phyloP scores from a whole-genome alignment of 164 flowering plant genomes.

The Echeveria elegans region DNA sequence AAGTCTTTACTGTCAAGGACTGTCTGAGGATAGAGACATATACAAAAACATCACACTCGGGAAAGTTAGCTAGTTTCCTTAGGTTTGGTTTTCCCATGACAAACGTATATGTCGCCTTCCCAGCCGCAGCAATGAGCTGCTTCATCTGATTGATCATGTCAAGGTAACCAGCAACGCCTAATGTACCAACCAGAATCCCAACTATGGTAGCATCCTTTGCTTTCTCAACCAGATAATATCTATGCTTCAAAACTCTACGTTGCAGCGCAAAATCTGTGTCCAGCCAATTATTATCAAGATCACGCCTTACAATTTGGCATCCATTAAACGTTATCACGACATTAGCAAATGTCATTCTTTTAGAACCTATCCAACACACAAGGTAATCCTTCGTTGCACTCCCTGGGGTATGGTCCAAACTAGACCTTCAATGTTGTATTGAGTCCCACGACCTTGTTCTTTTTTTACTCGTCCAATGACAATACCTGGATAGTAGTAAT shows the following conservation, averaged over 20 bases:
- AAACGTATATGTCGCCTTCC: constrained; percentile 78
- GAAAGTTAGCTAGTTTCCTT: constrained; percentile 94
- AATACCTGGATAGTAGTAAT: neutral
- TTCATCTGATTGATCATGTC: constrained; percentile 76
- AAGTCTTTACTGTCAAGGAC: constrained; percentile 96
- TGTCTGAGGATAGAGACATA: constrained; percentile 86
- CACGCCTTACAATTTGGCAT: constrained; percentile 87
- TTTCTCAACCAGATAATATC: constrained; percentile 91
- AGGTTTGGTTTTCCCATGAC: constrained; percentile 96
- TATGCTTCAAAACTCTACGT: constrained; percentile 73
- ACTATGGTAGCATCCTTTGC: constrained; percentile 95
- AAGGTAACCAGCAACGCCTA: constrained; percentile 96
- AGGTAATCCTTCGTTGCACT: constrained; percentile 55
- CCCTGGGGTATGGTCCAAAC: constrained; percentile 58
- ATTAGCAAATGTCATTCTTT: constrained; percentile 79
- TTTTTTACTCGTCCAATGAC: neutral
- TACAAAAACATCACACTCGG: constrained; percentile 90
- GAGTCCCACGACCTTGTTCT: constrained; percentile 11
- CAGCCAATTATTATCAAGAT: constrained; percentile 37
- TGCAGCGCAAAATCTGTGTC: constrained; percentile 55
- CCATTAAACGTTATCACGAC: constrained; percentile 60
- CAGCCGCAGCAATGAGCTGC: constrained; percentile 58
- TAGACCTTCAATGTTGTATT: constrained; percentile 67
- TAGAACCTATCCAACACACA: constrained; percentile 76
- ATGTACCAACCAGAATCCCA: constrained; percentile 94